Percentiles rank a stretch among this genome's conserved stretches.
These are phyloP conservation scores for Kwoniella dendrophila DNA, from an alignment of 768 basidiomycete genomes.

Conservation along the genomic window DNA sequence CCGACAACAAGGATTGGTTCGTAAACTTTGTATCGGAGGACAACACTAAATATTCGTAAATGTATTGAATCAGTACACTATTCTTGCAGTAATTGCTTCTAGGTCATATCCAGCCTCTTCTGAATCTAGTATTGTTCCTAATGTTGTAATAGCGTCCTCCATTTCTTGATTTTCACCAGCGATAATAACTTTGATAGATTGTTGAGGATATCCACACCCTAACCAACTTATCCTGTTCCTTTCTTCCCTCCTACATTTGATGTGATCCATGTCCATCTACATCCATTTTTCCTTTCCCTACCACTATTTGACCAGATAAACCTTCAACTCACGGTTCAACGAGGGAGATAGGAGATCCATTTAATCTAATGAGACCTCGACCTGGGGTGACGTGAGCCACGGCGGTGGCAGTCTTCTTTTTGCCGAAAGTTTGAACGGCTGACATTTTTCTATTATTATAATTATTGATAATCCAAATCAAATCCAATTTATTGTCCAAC, in stretches of 20 bases:
- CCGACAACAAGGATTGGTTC: conserved; percentile 93
- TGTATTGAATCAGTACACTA: conserved; percentile 4
- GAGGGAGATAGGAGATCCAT: conserved; percentile 94
- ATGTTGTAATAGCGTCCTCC: too few species aligned
- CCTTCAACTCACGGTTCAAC: conserved; percentile 68
- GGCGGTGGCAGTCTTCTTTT: conserved; percentile 99
- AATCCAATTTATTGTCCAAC: background rate
- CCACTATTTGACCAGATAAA: too few species aligned
- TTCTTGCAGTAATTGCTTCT: too few species aligned
- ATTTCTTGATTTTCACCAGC: too few species aligned
- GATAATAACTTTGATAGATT: too few species aligned
- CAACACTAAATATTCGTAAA: conserved; percentile 51
- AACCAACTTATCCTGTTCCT: background rate
- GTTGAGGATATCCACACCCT: too few species aligned
- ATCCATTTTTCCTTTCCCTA: background rate
- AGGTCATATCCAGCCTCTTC: too few species aligned
- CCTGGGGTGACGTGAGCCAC: conserved; percentile 97
- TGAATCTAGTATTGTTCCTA: too few species aligned
- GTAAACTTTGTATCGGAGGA: conserved; percentile 97
- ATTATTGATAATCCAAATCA: background rate
- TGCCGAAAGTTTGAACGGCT: conserved; percentile 98
- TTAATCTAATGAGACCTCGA: conserved; percentile 92
- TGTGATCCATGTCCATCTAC: background rate
- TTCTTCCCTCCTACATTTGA: background rate
- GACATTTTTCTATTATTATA: conserved; percentile 50